Conservation (phyloP, 306 rosid genomes). For the Lagenaria siceraria region DNA sequence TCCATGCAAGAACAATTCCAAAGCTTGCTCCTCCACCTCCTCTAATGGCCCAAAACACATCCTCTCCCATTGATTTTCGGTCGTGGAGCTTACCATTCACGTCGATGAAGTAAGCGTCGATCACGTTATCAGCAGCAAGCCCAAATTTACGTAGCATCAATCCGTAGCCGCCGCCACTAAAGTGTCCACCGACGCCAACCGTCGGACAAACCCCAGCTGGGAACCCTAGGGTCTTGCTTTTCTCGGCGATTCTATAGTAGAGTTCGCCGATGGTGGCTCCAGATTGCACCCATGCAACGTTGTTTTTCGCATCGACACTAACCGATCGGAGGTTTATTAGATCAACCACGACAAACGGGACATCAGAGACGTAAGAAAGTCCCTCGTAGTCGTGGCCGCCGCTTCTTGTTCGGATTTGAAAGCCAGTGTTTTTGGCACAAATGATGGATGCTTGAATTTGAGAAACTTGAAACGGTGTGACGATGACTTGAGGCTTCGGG, state of each 20-base stretch:
- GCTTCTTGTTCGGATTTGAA: conserved; percentile 9
- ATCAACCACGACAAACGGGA: conserved; percentile 3
- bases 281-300: conserved; percentile 8
- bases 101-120: conserved; percentile 3
- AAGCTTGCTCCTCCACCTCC: conserved; percentile 17
- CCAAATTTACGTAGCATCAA: conserved; percentile 10
- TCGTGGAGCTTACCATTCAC: conserved; percentile 1
- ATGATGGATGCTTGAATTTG: conserved; percentile 7
- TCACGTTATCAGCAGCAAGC: not conserved
- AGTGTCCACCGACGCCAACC: conserved; percentile 9
- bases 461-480: conserved; percentile 4
- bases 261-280: conserved; percentile 13
- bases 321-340: conserved; percentile 1
- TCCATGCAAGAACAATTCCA: conserved; percentile 13
- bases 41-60: conserved; percentile 13
- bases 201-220: conserved; percentile 12
- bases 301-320: not conserved
- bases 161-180: conserved; percentile 10
- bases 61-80: conserved; percentile 16
- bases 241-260: not conserved
- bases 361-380: conserved; percentile 12
- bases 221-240: conserved; percentile 8
- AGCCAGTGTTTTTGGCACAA: not conserved
- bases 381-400: conserved; percentile 20
- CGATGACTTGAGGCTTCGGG: conserved; percentile 3